These are phyloP conservation scores for Cordyceps pruinosa DNA, from an alignment of 2,329 filamentous ascomycete species.

Conservation along the genomic window DNA sequence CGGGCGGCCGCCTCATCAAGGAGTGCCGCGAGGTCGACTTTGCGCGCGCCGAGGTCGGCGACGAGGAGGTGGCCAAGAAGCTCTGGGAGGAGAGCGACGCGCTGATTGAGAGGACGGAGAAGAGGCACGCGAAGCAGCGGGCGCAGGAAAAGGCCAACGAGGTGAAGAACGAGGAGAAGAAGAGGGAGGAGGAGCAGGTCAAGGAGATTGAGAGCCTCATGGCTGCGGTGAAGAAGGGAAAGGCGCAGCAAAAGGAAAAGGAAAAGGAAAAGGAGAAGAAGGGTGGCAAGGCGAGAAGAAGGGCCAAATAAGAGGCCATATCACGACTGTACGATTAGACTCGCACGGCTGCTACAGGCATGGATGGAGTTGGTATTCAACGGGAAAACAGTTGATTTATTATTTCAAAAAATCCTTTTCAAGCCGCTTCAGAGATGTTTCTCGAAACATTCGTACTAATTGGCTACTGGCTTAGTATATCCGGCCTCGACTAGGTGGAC, in stretches of 20 bases:
- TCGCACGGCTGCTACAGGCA: neutral
- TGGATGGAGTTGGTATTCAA: neutral
- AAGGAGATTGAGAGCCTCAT: slow-evolving; percentile 33
- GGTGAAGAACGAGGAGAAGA: slow-evolving; percentile 27
- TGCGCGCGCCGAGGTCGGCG: slow-evolving; percentile 64
- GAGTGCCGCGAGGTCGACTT: slow-evolving; percentile 76
- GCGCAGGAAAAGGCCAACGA: slow-evolving; percentile 24
- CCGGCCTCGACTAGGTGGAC: neutral
- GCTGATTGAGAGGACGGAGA: slow-evolving; percentile 75
- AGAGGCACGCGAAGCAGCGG: slow-evolving; percentile 57
- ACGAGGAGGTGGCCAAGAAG: slow-evolving; percentile 73
- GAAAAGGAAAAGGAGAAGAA: slow-evolving; percentile 1
- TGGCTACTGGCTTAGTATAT: neutral
- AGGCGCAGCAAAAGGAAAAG: slow-evolving; percentile 24
- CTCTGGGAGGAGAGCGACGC: slow-evolving; percentile 87
- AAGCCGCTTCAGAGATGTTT: no score
- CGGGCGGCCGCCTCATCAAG: slow-evolving; percentile 70
- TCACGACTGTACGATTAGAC: slow-evolving; percentile 4
- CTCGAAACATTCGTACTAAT: no score
- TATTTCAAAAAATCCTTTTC: neutral
- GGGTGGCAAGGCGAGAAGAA: slow-evolving; percentile 1
- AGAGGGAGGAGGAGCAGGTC: slow-evolving; percentile 27
- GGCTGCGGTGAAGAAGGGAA: slow-evolving; percentile 38
- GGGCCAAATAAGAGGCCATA: neutral
- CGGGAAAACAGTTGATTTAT: neutral